Conservation (phyloP, 2,329 filamentous ascomycete genomes). For the Aaosphaeria pasadenensis region DNA sequence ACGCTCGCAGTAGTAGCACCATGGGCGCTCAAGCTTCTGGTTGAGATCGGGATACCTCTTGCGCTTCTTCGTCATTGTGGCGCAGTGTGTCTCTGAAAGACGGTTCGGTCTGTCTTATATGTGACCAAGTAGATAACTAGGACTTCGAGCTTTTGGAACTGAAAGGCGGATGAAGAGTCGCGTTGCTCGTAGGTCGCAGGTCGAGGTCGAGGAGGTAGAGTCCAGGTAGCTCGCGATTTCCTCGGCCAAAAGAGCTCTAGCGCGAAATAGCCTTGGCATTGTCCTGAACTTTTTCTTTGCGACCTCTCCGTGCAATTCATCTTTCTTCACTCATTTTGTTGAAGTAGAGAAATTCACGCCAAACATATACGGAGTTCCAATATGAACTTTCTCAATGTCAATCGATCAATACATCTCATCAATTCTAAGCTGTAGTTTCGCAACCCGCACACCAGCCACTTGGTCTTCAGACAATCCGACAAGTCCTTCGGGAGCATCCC, state of each 20-base stretch:
- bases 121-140: no score
- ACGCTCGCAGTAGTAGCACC: constrained; percentile 99
- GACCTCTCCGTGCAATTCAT: neutral
- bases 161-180: no score
- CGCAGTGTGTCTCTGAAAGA: no score
- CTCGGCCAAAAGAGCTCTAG: neutral
- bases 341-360: no score
- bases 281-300: neutral
- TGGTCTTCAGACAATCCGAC: constrained; percentile 39
- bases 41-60: constrained; percentile 81
- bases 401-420: neutral
- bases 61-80: constrained; percentile 68
- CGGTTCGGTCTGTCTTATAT: no score
- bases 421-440: constrained; percentile 5
- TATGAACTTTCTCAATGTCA: no score
- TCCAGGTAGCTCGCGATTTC: neutral
- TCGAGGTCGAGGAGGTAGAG: no score
- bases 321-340: neutral
- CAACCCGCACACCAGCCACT: constrained; percentile 46
- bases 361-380: no score
- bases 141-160: no score
- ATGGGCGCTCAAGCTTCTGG: constrained; percentile 81
- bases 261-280: neutral
- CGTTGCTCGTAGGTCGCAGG: no score
- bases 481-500: constrained; percentile 48